Evolutionary conservation across 192 early-diverging fungal species (phyloP).

Genomic region (Chytriomyces confervae): DNA sequence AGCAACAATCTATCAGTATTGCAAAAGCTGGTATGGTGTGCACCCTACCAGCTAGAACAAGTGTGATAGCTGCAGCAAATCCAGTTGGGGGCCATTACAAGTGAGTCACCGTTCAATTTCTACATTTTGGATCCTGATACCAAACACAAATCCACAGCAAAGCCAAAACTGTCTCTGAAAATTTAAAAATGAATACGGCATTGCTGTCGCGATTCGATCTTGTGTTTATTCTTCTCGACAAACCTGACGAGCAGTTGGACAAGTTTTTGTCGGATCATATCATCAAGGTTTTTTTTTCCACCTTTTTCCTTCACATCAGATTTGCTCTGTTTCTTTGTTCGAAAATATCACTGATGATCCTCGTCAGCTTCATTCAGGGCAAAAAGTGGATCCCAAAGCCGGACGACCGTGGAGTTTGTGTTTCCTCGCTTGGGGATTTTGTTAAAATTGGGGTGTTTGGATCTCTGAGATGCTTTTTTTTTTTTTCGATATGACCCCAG

Average conservation of each 20-base stretch:
- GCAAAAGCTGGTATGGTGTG: conserved; percentile 82
- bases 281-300: conserved; percentile 59
- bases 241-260: conserved; percentile 81
- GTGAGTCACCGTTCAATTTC: conserved; percentile 10
- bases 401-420: conserved; percentile 1
- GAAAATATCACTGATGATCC: neutral
- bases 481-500: too few species aligned
- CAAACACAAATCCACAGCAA: conserved; percentile 49
- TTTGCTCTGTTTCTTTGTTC: neutral
- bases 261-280: conserved; percentile 80
- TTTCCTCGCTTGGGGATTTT: conserved; percentile 11
- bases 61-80: conserved; percentile 84
- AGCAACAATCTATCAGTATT: conserved; percentile 79
- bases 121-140: neutral
- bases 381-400: conserved; percentile 24
- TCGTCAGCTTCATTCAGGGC: conserved; percentile 46
- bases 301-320: conserved; percentile 16
- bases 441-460: neutral
- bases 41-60: conserved; percentile 77
- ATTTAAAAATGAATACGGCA: conserved; percentile 76
- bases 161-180: conserved; percentile 81
- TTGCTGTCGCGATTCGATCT: conserved; percentile 83
- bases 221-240: conserved; percentile 82
- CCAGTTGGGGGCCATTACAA: conserved; percentile 87
- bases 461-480: neutral